These are phyloP conservation scores for Ophiosphaerella narmari DNA, from an alignment of 2,329 filamentous ascomycete species.

Conservation along the genomic window DNA sequence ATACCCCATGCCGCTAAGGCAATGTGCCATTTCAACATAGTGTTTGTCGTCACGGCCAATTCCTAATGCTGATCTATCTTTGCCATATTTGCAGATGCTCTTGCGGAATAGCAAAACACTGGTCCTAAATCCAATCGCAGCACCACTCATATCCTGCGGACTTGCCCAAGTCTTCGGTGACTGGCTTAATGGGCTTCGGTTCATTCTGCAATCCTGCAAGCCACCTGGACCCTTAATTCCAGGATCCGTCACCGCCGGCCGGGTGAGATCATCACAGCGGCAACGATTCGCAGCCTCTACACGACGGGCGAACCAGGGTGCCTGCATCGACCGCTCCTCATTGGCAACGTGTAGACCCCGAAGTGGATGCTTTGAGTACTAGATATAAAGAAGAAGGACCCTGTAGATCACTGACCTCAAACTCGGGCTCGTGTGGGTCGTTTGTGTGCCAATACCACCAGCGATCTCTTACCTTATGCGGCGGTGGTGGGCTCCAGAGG, in stretches of 20 bases:
- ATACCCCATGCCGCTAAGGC: too few species aligned
- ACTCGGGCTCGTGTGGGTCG: constrained; percentile 22
- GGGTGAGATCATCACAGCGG: constrained; percentile 18
- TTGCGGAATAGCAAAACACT: too few species aligned
- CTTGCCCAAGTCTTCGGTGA: too few species aligned
- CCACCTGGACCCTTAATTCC: too few species aligned
- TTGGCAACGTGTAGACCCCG: constrained; percentile 10
- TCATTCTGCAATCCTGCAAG: too few species aligned
- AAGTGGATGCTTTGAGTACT: background rate
- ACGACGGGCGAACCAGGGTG: constrained; percentile 10
- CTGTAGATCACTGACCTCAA: constrained; percentile 37
- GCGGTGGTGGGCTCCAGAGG: constrained; percentile 15
- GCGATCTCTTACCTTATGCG: constrained; percentile 29
- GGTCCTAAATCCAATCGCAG: too few species aligned
- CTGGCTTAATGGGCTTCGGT: too few species aligned
- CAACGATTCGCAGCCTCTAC: constrained; percentile 6
- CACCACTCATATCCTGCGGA: too few species aligned
- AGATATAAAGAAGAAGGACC: constrained; percentile 28
- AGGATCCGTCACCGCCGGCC: constrained; percentile 14
- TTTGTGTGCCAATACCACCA: constrained; percentile 21
- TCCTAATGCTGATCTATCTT: background rate
- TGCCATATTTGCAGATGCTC: too few species aligned
- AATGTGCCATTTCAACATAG: too few species aligned
- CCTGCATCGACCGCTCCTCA: constrained; percentile 12
- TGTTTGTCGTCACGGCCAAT: constrained; percentile 4